These are phyloP conservation scores for Saccharomyces paradoxus DNA, from an alignment of 805 yeast species.

Conservation along the genomic window DNA sequence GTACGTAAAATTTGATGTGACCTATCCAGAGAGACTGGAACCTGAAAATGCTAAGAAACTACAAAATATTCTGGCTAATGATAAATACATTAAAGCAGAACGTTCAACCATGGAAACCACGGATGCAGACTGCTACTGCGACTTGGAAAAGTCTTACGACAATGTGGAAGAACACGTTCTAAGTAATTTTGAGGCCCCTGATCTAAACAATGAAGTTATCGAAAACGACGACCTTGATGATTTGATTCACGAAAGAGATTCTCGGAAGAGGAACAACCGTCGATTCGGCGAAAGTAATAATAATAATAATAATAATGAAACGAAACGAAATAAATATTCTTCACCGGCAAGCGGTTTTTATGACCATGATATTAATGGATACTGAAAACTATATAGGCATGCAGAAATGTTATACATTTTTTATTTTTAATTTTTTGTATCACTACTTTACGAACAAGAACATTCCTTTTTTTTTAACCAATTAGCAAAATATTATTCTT, in stretches of 20 bases:
- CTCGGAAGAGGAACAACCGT: background rate
- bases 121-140: slow-evolving; percentile 12
- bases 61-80: slow-evolving; percentile 11
- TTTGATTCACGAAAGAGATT: background rate
- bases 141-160: background rate
- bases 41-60: slow-evolving; percentile 15
- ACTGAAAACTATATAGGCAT: background rate
- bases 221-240: slow-evolving; percentile 1
- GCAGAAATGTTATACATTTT: background rate
- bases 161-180: slow-evolving; percentile 22
- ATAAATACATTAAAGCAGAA: slow-evolving; percentile 11
- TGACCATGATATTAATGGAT: slow-evolving; percentile 1
- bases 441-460: background rate
- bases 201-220: background rate
- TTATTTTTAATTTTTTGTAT: background rate
- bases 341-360: background rate
- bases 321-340: background rate
- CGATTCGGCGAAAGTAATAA: background rate
- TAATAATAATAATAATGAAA: background rate
- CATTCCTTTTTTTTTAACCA: background rate
- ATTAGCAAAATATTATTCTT: too few relatives aligned
- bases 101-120: slow-evolving; percentile 6
- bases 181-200: slow-evolving; percentile 10
- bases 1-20: slow-evolving; percentile 48
- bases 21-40: slow-evolving; percentile 39